Base-by-base conservation (phyloP, 495 filamentous ascomycete species). In the Podospora australis region DNA sequence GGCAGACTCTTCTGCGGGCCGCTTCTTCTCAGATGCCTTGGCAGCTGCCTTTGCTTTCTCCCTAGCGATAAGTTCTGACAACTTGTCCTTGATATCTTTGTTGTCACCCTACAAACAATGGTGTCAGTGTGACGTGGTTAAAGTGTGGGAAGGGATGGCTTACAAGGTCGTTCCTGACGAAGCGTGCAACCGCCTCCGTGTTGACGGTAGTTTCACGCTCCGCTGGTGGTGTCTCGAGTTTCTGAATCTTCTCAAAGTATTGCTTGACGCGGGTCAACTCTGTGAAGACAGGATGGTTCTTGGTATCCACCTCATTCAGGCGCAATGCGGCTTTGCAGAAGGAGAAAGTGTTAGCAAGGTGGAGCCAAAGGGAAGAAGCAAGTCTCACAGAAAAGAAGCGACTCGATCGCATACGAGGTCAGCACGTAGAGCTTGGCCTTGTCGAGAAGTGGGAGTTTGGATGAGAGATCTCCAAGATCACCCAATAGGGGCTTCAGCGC, bases 191-290 rank as follows among this genome's bases (percentile, higher is more conserved):
- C 22, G 88, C 92, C 46, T 77, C 74, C 56, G 87, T 95, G 57
- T 98, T 86, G 19, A 98, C 69, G 6, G 65, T 78, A 58, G 79
- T 68, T 19, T 77, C 74, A 25, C 74, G 72, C 49, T 78, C 74
- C 44, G 74, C 71, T 36, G 74, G 72, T 0, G 78, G 68, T 9
- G 55, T 67, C 51, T 81, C 77, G 7, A 70, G 63, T 11, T 67
- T 66, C 61, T 94, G 86, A 57, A 96, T 90, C 70, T 97, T 98
- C n/a, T 80, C 80, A 59, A 94, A 90, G 66, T 96, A 96, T 63
- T 90, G 84, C 62, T 79, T 87, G 43, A 96, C 83, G 40, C 92
- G 79, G 4, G 78, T 81, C 45, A 98, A 73, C 70, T 98, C 92
- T 39, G 70, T 71, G 67, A 86, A 91, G 46, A 97, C 78, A 20